Conservation (phyloP, 2,329 filamentous ascomycete species). For the Colletotrichum horii region DNA sequence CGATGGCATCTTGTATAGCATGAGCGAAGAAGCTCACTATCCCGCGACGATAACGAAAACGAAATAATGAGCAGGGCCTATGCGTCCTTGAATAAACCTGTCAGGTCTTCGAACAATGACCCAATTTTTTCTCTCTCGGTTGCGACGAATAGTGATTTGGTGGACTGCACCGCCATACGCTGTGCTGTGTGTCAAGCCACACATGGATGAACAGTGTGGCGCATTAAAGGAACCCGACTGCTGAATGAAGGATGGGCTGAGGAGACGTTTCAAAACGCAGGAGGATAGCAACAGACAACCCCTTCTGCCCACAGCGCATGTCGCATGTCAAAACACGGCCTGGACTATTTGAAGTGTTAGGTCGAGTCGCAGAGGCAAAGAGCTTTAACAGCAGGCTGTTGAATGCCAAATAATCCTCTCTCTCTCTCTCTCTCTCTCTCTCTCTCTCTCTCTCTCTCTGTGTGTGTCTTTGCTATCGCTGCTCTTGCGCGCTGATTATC, state of each 20-base stretch:
- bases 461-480: neutral
- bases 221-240: neutral
- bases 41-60: neutral
- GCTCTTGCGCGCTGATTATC: neutral
- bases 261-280: conserved; percentile 22
- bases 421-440: neutral
- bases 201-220: neutral
- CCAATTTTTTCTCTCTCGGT: neutral
- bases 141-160: neutral
- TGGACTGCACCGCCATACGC: neutral
- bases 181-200: neutral
- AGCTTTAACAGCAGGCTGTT: conserved; percentile 23
- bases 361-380: neutral
- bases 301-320: conserved; percentile 10
- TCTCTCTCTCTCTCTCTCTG: neutral
- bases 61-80: neutral
- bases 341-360: neutral
- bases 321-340: conserved; percentile 1
- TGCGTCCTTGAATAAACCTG: neutral
- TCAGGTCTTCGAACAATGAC: no score
- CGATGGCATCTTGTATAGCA: conserved; percentile 24
- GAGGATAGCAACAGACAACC: neutral
- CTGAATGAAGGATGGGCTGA: conserved; percentile 14
- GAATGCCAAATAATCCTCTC: neutral
- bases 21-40: neutral